Evolutionary conservation across 345 rosid genomes (phyloP).

Genomic region (Gossypium bickii): DNA sequence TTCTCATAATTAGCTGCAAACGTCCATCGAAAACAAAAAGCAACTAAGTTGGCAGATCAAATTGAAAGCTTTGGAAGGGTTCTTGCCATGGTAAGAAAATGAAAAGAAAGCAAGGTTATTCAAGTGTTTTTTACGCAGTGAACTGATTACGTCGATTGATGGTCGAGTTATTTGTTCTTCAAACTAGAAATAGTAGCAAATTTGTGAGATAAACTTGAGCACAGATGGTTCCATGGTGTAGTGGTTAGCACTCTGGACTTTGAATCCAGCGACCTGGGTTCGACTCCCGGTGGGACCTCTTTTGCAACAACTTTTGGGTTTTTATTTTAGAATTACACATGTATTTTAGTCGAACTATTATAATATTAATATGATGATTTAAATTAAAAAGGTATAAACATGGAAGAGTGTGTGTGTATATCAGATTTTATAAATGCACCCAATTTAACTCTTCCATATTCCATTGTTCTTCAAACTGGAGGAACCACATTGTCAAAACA

Average conservation of each 20-base stretch:
- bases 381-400: too few relatives aligned
- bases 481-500: not conserved
- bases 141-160: too few relatives aligned
- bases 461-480: slow-evolving; percentile 1
- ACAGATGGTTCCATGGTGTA: slow-evolving; percentile 76
- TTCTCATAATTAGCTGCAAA: not conserved
- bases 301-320: not conserved
- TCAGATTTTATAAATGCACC: not conserved
- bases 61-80: too few relatives aligned
- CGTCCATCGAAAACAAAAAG: too few relatives aligned
- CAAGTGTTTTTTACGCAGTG: too few relatives aligned
- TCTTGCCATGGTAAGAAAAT: too few relatives aligned
- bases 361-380: not conserved
- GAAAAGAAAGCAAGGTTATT: too few relatives aligned
- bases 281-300: slow-evolving; percentile 90
- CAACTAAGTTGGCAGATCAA: too few relatives aligned
- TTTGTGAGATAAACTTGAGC: accelerated
- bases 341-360: not conserved
- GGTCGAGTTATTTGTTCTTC: too few relatives aligned
- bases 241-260: slow-evolving; percentile 99
- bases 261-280: slow-evolving; percentile 99
- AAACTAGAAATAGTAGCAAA: too few relatives aligned
- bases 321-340: too few relatives aligned
- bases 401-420: too few relatives aligned
- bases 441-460: not conserved